Base-by-base conservation (phyloP, 2,329 filamentous ascomycete genomes). In the Colletotrichum australisinense region DNA sequence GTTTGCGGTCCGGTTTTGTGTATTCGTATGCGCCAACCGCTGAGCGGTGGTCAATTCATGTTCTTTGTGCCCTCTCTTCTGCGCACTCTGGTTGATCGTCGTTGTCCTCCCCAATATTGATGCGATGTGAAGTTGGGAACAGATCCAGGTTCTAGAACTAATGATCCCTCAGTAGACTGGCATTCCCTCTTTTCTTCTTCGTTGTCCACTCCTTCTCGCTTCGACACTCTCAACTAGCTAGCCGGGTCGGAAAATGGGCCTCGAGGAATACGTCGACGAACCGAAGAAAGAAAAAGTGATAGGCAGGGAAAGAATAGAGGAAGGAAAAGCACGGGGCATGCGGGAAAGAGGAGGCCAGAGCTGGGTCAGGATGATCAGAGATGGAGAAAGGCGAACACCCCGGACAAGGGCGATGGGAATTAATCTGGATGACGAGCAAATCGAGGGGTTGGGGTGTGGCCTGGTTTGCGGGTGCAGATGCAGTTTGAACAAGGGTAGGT, bases 271-370 rank as follows among this genome's bases (percentile, higher is more conserved):
- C 19, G 46, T 63, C 32, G 42, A 57, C 52, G 49, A 24, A 32
- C 49, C 14, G 26, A 26, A 26, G 26, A 26, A 26, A 26, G 4
- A 42, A 56, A n/a, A 63, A 63, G 4, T 11, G 71, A 73, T 66
- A 63, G 38, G 62, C 67, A 26, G 35, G 62, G 58, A 49, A 49
- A 49, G 42, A 22, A 49, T 49, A 46, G 30, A 35, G 26, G 38
- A 63, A 66, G 38, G 46, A 49, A 63, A 72, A 72, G 72, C 68
- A 74, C 68, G 46, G 72, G 49, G 63, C 71, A 72, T 68, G 72
- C 62, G 72, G 63, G 57, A 72, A 53, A 67, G 68, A 72, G 58
- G 63, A 68, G 60, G 60, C 71, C 67, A 70, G 56, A 32, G 32
- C 63, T 67, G 66, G 57, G 64, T 67, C 28, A 59, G 57, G 24